phyloP scores from a whole-genome alignment of 139 green algal species.

The Coccomyxa sp. region DNA sequence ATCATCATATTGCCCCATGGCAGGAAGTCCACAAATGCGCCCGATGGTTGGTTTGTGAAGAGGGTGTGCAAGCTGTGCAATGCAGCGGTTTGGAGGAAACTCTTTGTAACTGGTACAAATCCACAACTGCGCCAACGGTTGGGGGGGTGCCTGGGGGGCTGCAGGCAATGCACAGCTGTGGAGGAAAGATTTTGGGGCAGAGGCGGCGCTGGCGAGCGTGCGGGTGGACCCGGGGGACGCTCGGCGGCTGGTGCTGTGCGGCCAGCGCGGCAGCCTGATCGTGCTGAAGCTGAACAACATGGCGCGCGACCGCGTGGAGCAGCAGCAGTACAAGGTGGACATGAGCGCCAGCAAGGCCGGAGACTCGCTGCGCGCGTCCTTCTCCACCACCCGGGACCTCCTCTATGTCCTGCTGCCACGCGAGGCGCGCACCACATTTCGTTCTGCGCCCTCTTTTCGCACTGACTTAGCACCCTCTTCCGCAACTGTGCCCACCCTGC shows the following conservation, averaged over 20 bases:
- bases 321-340: conserved; percentile 50
- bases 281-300: conserved; percentile 40
- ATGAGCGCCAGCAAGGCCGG: conserved; percentile 24
- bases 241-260: conserved; percentile 50
- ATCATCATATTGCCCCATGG: too few species aligned
- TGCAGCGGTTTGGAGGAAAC: too few species aligned
- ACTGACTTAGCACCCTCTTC: too few species aligned
- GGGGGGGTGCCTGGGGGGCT: too few species aligned
- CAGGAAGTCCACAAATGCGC: too few species aligned
- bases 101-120: too few species aligned
- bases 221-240: conserved; percentile 57
- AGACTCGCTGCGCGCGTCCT: conserved; percentile 43
- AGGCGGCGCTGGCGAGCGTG: conserved; percentile 43
- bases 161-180: conserved; percentile 22
- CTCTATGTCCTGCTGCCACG: conserved; percentile 66
- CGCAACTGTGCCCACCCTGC: not conserved
- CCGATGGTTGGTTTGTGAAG: too few species aligned
- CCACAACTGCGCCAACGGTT: too few species aligned
- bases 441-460: too few species aligned
- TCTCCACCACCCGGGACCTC: conserved; percentile 47
- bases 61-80: too few species aligned
- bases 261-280: conserved; percentile 43
- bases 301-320: conserved; percentile 13
- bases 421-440: conserved; percentile 51
- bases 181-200: conserved; percentile 38